Evolutionary conservation across 169 alveolate genomes (phyloP), one percentile per base, ranked within the genome.

Genomic region (Plasmodium malariae): DNA sequence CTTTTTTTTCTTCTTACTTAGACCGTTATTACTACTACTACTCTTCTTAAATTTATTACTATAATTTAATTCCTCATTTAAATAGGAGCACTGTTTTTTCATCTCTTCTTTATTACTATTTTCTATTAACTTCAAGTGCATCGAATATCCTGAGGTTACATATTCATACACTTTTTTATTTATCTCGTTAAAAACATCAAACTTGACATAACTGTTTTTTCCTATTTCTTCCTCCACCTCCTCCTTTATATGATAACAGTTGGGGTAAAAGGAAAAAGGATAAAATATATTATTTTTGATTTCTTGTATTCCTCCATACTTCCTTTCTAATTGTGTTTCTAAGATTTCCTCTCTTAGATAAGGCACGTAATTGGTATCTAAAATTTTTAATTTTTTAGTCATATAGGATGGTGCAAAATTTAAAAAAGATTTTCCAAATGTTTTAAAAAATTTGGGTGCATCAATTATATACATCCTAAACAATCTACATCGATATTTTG

Each of bases 401-500:
- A 78, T 85, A 17, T 90, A 71, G 40, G 85, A 67, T 1, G 95
- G 95, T 51, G 92, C 89, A 28, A 92, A 83, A 45, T 49, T 71
- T 70, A 67, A 71, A 54, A 92, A 69, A 24, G 95, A 69, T 59
- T 63, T 87, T 19, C 92, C 89, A 76, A 92, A 69, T 17, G 92
- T 68, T 45, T 88, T 92, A 28, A 92, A 76, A 21, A 92, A 21
- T 32, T 88, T 92, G 12, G 95, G 95, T 3, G 95, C 87, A 51
- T 92, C 83, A n/a, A 92, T 71, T 40, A 92, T 70, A 49, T 74
- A 92, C 85, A 92, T 80, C 26, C 85, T 74, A 88, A 69, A 72
- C 12, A 92, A 54, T 71, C 95, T 87, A 37, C 95, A 92, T 32
- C 95, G 54, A 71, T 92, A 92, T 86, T 92, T 92, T 28, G 95